Conservation (phyloP, 495 filamentous ascomycete species). For the Aspergillus cristatus region DNA sequence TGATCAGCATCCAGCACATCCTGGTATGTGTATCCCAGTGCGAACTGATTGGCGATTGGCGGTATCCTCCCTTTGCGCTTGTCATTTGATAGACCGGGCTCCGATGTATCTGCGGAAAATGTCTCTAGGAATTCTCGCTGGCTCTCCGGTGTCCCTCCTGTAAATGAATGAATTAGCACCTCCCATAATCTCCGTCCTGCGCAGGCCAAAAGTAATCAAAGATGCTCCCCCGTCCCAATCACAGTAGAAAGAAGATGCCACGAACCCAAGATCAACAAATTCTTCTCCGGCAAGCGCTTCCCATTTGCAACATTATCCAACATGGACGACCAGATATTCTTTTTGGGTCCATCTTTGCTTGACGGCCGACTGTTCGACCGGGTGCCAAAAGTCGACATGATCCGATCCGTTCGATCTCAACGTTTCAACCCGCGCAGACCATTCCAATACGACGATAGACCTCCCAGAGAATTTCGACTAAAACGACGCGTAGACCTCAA, state of each 20-base stretch:
- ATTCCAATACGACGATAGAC: slow-evolving; percentile 16
- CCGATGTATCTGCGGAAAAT: slow-evolving; percentile 54
- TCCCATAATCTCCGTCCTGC: neutral
- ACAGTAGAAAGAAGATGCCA: slow-evolving; percentile 2
- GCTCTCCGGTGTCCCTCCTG: slow-evolving; percentile 79
- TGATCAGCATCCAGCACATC: slow-evolving; percentile 93
- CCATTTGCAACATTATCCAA: slow-evolving; percentile 83
- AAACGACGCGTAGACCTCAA: slow-evolving; percentile 11
- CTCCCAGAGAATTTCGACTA: slow-evolving; percentile 2
- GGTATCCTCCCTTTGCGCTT: slow-evolving; percentile 56
- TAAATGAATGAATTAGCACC: slow-evolving; percentile 13
- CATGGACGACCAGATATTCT: slow-evolving; percentile 92
- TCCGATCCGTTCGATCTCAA: slow-evolving; percentile 33
- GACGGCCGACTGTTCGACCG: slow-evolving; percentile 44
- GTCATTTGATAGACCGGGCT: slow-evolving; percentile 43
- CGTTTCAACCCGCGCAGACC: slow-evolving; percentile 26
- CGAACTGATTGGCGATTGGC: slow-evolving; percentile 86
- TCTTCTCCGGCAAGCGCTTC: slow-evolving; percentile 88
- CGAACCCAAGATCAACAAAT: slow-evolving; percentile 73
- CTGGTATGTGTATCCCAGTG: slow-evolving; percentile 89
- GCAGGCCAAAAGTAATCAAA: too few species aligned
- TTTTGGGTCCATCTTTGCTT: slow-evolving; percentile 65
- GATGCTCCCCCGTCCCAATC: neutral
- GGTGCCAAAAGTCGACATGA: slow-evolving; percentile 29
- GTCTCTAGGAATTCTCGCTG: slow-evolving; percentile 87